Conservation (phyloP, 208 protist genomes). For the Crithidia acanthocephali region DNA sequence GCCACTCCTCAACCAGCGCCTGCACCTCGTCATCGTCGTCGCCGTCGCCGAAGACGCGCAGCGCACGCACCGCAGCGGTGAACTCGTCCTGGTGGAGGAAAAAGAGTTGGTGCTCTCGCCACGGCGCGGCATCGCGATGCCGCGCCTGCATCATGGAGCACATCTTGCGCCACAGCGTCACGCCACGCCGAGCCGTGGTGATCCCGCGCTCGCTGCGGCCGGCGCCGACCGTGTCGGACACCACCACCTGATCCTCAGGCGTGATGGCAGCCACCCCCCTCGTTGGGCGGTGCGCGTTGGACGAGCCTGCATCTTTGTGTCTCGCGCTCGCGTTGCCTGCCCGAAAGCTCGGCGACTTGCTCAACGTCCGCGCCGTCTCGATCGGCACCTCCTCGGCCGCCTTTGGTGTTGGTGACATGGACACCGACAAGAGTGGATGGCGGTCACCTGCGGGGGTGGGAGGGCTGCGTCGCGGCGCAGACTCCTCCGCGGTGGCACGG, state of each 20-base stretch:
- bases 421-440: slow-evolving; percentile 24
- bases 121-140: slow-evolving; percentile 7
- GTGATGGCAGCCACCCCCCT: slow-evolving; percentile 6
- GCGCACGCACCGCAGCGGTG: slow-evolving; percentile 17
- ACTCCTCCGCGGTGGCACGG: background rate
- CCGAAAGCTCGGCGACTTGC: slow-evolving; percentile 26
- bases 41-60: slow-evolving; percentile 33
- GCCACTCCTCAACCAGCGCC: slow-evolving; percentile 56
- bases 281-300: background rate
- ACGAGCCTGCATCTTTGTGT: background rate
- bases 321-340: background rate
- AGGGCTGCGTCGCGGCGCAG: slow-evolving; percentile 19
- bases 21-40: slow-evolving; percentile 36
- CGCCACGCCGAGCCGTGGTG: background rate
- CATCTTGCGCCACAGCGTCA: slow-evolving; percentile 35
- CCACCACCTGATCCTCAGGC: slow-evolving; percentile 18
- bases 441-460: slow-evolving; percentile 23
- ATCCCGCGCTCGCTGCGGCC: background rate
- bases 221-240: background rate
- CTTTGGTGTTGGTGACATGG: slow-evolving; percentile 36
- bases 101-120: slow-evolving; percentile 50
- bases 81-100: slow-evolving; percentile 52
- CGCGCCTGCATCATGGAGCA: slow-evolving; percentile 31
- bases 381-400: slow-evolving; percentile 11
- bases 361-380: slow-evolving; percentile 23